Evolutionary conservation across 345 rosid species (phyloP).

Genomic region (Populus deltoides): DNA sequence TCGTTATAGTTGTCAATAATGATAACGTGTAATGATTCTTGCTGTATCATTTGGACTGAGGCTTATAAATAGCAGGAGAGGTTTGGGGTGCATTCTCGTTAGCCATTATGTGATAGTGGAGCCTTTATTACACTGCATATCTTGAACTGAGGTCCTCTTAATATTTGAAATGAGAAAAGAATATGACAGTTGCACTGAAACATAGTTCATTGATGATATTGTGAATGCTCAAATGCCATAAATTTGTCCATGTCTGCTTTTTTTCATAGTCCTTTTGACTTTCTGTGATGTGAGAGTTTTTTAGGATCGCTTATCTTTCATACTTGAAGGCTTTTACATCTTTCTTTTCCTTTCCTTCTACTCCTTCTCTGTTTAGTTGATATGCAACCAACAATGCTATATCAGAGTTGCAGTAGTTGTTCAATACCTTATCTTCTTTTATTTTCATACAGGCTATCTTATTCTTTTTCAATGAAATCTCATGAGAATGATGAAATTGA

Average conservation of each 20-base stretch:
- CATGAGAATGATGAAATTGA: conserved; percentile 61
- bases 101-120: too few species aligned
- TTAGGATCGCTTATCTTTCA: background rate
- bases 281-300: too few species aligned
- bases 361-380: background rate
- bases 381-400: background rate
- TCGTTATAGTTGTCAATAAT: background rate
- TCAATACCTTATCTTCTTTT: conserved; percentile 10
- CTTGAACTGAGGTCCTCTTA: background rate
- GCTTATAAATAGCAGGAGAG: background rate
- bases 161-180: background rate
- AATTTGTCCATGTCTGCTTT: background rate
- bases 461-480: conserved; percentile 46
- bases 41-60: background rate
- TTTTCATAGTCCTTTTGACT: too few species aligned
- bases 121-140: background rate
- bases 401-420: background rate
- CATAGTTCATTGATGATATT: background rate
- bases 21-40: background rate
- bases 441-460: conserved; percentile 37
- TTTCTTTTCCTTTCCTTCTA: background rate
- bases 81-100: too few species aligned
- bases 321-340: background rate
- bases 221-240: background rate
- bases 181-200: background rate